phyloP scores from a whole-genome alignment of 768 basidiomycete species.

The Sarcodon sp. region DNA sequence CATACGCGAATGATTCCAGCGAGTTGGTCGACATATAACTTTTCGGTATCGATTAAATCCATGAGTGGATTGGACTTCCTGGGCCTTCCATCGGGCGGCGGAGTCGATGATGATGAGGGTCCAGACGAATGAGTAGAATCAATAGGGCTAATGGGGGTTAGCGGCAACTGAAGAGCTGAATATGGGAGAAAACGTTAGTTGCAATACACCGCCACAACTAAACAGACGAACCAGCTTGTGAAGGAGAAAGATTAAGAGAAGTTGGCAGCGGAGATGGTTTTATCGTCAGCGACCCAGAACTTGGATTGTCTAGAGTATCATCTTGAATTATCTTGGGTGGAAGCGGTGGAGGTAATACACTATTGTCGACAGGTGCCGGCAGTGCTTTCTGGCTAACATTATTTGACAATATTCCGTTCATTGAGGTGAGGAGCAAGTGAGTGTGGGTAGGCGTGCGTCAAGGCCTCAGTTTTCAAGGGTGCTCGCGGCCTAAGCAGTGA shows the following conservation, averaged over 20 bases:
- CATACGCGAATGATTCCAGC: slow-evolving; percentile 84
- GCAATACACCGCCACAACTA: not conserved
- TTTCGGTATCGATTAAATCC: slow-evolving; percentile 93
- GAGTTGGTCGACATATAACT: slow-evolving; percentile 80
- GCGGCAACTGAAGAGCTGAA: not conserved
- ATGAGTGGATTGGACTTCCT: slow-evolving; percentile 73
- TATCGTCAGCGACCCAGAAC: slow-evolving; percentile 6
- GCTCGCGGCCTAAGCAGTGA: not conserved
- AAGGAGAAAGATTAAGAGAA: not conserved
- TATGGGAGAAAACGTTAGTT: not conserved
- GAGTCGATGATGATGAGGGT: slow-evolving; percentile 13
- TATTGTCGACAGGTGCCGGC: too few species aligned
- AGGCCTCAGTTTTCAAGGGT: slow-evolving; percentile 12
- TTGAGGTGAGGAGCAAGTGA: slow-evolving; percentile 5
- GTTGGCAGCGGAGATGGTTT: slow-evolving; percentile 6
- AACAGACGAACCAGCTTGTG: not conserved
- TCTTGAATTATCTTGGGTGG: slow-evolving; percentile 6
- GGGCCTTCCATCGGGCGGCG: slow-evolving; percentile 28
- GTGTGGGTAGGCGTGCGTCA: slow-evolving; percentile 16
- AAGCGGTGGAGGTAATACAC: slow-evolving; percentile 1
- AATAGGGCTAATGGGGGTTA: slow-evolving; percentile 8
- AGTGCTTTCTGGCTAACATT: too few species aligned
- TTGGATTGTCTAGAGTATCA: not conserved
- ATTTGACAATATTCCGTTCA: too few species aligned
- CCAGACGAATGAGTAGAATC: slow-evolving; percentile 3